Conservation (phyloP, 495 filamentous ascomycete species). For the Penicillium waksmanii region DNA sequence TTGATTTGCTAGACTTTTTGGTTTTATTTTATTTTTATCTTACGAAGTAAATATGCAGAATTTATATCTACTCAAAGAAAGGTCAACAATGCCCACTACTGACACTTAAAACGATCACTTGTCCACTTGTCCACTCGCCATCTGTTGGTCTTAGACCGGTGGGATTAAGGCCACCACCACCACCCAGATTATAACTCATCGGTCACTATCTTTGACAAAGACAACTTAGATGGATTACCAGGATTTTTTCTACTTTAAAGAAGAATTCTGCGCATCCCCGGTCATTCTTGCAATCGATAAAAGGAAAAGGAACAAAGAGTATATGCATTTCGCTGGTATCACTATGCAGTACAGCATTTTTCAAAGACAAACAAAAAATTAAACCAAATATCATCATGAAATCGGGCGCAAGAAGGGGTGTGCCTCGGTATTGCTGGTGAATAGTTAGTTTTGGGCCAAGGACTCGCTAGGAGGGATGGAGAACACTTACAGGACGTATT, state of each 20-base stretch:
- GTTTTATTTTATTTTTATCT: not conserved
- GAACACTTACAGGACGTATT: slow-evolving; percentile 72
- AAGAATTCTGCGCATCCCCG: not conserved
- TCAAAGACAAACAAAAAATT: slow-evolving; percentile 6
- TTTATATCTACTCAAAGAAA: too few relatives aligned
- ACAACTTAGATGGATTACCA: not conserved
- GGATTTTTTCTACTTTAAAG: not conserved
- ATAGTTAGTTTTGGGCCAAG: slow-evolving; percentile 17
- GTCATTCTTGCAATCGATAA: not conserved
- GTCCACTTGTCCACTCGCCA: too few relatives aligned
- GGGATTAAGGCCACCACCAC: too few relatives aligned
- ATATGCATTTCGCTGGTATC: slow-evolving; percentile 36
- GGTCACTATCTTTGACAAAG: too few relatives aligned
- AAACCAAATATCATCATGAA: slow-evolving; percentile 19
- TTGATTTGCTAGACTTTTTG: not conserved
- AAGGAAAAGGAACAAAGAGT: slow-evolving; percentile 6
- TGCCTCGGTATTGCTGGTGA: slow-evolving; percentile 57
- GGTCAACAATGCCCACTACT: too few relatives aligned
- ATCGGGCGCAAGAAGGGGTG: slow-evolving; percentile 55
- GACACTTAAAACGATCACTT: too few relatives aligned
- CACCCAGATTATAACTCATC: too few relatives aligned
- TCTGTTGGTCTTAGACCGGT: too few relatives aligned
- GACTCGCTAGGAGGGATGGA: not conserved
- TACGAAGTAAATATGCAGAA: too few relatives aligned
- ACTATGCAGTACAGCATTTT: slow-evolving; percentile 24